Evolutionary conservation across 331 rosid genomes (phyloP), one percentile per base, ranked within the genome.

Genomic region (Pyracantha coccinea): DNA sequence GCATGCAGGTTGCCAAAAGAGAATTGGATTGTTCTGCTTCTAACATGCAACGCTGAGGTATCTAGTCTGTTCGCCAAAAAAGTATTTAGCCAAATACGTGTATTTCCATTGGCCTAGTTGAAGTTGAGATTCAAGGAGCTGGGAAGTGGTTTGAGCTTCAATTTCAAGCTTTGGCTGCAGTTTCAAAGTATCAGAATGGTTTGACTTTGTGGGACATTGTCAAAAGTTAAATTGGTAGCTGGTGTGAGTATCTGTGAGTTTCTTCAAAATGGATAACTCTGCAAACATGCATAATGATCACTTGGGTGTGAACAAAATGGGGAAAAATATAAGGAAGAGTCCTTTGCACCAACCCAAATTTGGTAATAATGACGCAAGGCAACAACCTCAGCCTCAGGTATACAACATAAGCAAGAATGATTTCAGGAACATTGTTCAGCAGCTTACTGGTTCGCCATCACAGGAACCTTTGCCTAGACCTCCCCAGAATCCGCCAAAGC

Each of bases 371-470:
- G 81, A 88, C 58, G 70, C 93, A 44, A 85, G 90, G 76, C 98
- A 86, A 69, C 97, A 94, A 60, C 95, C 97, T 69, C 98, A 90
- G 77, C 98, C 98, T 72, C 97, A 94, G 85, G 96, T 94, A 52
- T 94, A 92, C 85, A 92, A 94, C 83, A 94, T 94, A 68, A 92
- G 99, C 86, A 94, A 94, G 90, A 92, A 92, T 38, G 97, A 94
- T 61, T 94, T 94, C 58, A 74, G 99, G 68, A 91, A 92, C 72
- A 89, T 94, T 69, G 99, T 94, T 75, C 99, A 94, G 86, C 88
- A 87, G 90, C 97, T 94, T 55, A 94, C 99, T 61, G 99, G 99
- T 53, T 92, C 99, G 0, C 97, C 97, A 4, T 90, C 97, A 0
- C 96, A 89, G 71, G 97, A 94, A 1, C 87, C 86, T 71, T 53